Conservation (phyloP, 202 grass and related monocot species). For the Hordeum pubiflorum region DNA sequence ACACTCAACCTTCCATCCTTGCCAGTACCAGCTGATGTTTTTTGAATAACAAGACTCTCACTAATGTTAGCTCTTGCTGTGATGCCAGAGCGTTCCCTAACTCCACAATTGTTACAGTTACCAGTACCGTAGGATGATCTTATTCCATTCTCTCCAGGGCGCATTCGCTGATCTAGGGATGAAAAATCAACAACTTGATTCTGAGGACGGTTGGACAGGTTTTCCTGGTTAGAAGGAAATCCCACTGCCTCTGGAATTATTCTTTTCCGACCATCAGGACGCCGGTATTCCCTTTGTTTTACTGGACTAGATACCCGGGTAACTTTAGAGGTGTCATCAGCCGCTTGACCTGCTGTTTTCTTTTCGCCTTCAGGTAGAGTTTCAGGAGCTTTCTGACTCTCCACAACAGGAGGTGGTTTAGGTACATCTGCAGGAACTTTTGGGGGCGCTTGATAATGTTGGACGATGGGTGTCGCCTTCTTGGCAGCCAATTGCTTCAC, state of each 20-base stretch:
- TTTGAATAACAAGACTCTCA: conserved; percentile 83
- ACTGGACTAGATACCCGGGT: conserved; percentile 65
- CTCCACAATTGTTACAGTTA: conserved; percentile 54
- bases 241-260: conserved; percentile 98
- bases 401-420: conserved; percentile 35
- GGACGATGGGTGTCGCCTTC: conserved; percentile 38
- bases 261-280: conserved; percentile 94
- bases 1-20: conserved; percentile 51
- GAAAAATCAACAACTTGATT: conserved; percentile 54
- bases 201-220: conserved; percentile 36
- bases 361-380: conserved; percentile 45
- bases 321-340: conserved; percentile 48
- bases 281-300: conserved; percentile 89
- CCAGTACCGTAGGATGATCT: conserved; percentile 38
- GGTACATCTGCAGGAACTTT: conserved; percentile 46
- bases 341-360: conserved; percentile 31
- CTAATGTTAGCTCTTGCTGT: conserved; percentile 77
- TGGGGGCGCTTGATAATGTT: conserved; percentile 47
- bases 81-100: conserved; percentile 60
- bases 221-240: conserved; percentile 71
- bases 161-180: conserved; percentile 48
- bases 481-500: conserved; percentile 57
- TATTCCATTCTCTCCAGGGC: conserved; percentile 38
- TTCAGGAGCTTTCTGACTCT: conserved; percentile 61
- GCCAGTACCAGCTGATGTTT: conserved; percentile 36